Conservation (phyloP, 192 early-diverging fungal species). For the Coemansia nantahalensis region DNA sequence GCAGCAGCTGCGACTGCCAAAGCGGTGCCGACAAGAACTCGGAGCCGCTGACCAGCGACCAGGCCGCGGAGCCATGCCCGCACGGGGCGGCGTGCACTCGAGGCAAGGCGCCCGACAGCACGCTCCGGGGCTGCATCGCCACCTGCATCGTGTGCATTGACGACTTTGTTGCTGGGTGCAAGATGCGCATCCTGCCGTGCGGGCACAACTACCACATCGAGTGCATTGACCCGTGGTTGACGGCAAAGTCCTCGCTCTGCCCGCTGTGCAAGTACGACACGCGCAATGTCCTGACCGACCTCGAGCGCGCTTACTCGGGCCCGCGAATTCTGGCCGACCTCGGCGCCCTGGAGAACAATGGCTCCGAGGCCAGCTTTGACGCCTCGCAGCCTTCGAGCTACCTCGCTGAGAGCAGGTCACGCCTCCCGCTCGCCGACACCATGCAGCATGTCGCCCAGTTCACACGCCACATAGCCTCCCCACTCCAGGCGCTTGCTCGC, state of each 20-base stretch:
- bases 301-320: constrained; percentile 37
- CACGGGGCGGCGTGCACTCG: neutral
- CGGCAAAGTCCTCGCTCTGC: constrained; percentile 50
- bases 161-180: constrained; percentile 48
- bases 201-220: constrained; percentile 57
- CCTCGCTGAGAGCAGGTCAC: constrained; percentile 32
- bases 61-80: neutral
- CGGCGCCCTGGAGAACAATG: constrained; percentile 12
- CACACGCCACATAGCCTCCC: neutral
- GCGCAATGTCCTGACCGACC: constrained; percentile 42
- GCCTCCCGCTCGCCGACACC: constrained; percentile 12
- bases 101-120: neutral
- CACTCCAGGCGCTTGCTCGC: constrained; percentile 6
- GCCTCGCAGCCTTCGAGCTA: constrained; percentile 41
- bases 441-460: neutral
- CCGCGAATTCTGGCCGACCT: constrained; percentile 16
- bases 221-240: constrained; percentile 58
- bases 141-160: constrained; percentile 56
- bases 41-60: neutral
- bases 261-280: constrained; percentile 56
- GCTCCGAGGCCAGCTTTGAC: constrained; percentile 7
- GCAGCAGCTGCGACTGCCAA: neutral
- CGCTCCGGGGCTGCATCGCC: constrained; percentile 40
- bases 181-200: constrained; percentile 53
- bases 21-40: neutral